Evolutionary conservation across 2,329 filamentous ascomycete species (phyloP).

Genomic region (Whalleya microplaca): DNA sequence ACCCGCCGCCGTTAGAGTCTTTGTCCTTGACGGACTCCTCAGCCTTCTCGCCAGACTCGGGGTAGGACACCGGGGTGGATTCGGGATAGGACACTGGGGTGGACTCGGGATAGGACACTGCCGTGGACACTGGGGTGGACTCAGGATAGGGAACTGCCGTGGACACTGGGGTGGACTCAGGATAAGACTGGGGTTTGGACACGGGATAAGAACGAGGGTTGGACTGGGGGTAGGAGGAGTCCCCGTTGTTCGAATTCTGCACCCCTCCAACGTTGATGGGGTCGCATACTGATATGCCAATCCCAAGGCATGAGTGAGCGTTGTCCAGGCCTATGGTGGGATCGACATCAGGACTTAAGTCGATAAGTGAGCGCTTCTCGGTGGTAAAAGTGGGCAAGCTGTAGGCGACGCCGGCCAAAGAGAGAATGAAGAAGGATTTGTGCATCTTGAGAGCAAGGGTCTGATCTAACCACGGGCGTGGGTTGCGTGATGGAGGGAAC

Average conservation of each 20-base stretch:
- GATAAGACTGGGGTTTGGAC: too few relatives aligned
- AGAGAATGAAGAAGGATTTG: conserved; percentile 21
- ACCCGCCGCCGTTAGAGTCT: conserved; percentile 3
- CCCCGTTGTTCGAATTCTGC: conserved; percentile 17
- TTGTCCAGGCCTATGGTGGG: conserved; percentile 13
- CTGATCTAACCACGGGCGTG: not conserved
- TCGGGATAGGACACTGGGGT: too few relatives aligned
- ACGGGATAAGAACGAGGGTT: too few relatives aligned
- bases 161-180: too few relatives aligned
- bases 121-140: too few relatives aligned
- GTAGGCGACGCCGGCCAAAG: conserved; percentile 18
- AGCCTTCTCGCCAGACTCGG: conserved; percentile 6
- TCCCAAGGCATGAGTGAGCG: conserved; percentile 23
- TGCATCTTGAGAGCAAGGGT: conserved; percentile 18
- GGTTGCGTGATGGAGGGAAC: not conserved
- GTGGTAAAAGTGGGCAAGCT: conserved; percentile 15
- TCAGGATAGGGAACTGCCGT: too few relatives aligned
- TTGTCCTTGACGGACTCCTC: not conserved
- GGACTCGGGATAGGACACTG: too few relatives aligned
- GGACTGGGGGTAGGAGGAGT: not conserved
- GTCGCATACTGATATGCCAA: conserved; percentile 32
- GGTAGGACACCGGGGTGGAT: too few relatives aligned
- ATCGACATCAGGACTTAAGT: conserved; percentile 20
- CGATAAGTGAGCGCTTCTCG: conserved; percentile 21
- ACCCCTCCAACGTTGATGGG: conserved; percentile 31